Evolutionary conservation across 345 rosid genomes (phyloP), one percentile per base, ranked within the genome.

Genomic region (sweet orange (Citrus sinensis)): DNA sequence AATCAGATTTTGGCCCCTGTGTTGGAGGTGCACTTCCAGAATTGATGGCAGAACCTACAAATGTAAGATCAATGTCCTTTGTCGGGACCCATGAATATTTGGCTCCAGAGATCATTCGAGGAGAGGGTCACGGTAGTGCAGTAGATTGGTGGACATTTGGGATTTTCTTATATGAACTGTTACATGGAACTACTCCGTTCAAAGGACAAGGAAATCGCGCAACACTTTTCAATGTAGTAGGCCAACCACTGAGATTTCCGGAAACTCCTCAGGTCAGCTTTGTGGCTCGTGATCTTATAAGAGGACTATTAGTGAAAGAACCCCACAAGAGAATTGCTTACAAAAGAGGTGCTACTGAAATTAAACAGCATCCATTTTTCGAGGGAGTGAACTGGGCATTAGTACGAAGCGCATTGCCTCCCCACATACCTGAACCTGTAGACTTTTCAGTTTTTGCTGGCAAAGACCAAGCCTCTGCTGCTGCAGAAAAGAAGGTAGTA

Each of bases 131-230:
- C 32, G 98, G 98, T 10, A 93, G 98, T 75, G 98, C 98, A 19
- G 98, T 95, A 1, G 98, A 95, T 80, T 95, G 98, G 98, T 95
- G 97, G 98, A 95, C 97, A 0, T 89, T 91, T 2, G 98, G 98
- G 4, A 93, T 95, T 29, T 95, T 95, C 82, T 78, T 95, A 17
- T 95, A 95, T 70, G 98, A 95, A 71, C 90, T 93, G 22, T 78
- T 95, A 76, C 92, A 92, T 30, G 98, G 97, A 63, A 82, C 92
- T 11, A 95, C 98, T 1, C 98, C 98, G 6, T 95, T 95, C 79
- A 95, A 95, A 73, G 98, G 98, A 24, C 84, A 89, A 40, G 98
- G 97, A n/a, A 95, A 95, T 62, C 80, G 95, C 2, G 98, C 97
- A 0, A 95, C 98, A n/a, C 86, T 95, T 0, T 87, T 86, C 78